Evolutionary conservation across 805 yeast species (phyloP).

Genomic region (Ogataea glucozyma): DNA sequence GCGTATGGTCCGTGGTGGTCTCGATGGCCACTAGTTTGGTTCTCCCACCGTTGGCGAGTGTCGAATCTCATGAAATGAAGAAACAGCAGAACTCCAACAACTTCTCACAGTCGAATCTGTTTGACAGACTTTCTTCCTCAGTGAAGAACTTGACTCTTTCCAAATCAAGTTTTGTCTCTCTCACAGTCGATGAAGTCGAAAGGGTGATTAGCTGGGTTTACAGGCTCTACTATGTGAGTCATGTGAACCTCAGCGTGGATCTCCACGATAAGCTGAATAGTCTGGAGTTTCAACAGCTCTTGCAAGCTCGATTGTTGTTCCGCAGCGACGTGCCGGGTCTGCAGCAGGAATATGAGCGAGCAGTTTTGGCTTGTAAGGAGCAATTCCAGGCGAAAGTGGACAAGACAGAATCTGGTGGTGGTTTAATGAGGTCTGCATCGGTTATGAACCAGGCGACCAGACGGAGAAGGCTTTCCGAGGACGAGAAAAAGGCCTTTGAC

Average conservation of each 20-base stretch:
- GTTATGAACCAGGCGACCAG: slow-evolving; percentile 24
- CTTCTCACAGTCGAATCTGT: slow-evolving; percentile 5
- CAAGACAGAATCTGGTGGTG: slow-evolving; percentile 4
- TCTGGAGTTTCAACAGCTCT: slow-evolving; percentile 14
- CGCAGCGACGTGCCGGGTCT: slow-evolving; percentile 10
- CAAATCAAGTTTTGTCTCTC: background rate
- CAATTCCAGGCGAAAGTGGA: slow-evolving; percentile 5
- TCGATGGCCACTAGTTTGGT: slow-evolving; percentile 14
- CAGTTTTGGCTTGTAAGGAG: slow-evolving; percentile 10
- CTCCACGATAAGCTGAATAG: slow-evolving; percentile 11
- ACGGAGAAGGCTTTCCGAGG: slow-evolving; percentile 10
- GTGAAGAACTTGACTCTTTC: slow-evolving; percentile 11
- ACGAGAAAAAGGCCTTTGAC: slow-evolving; percentile 10
- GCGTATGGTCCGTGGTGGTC: slow-evolving; percentile 17
- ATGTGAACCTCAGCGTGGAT: slow-evolving; percentile 7
- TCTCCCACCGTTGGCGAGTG: slow-evolving; percentile 18
- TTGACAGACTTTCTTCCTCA: slow-evolving; percentile 10
- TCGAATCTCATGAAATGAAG: slow-evolving; percentile 9
- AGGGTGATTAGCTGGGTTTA: slow-evolving; percentile 25
- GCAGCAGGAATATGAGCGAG: slow-evolving; percentile 14
- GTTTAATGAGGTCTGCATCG: slow-evolving; percentile 12
- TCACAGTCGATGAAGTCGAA: slow-evolving; percentile 15
- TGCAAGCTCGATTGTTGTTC: slow-evolving; percentile 12
- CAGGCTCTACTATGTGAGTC: slow-evolving; percentile 15
- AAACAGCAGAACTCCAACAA: background rate